Evolutionary conservation across 371 early-diverging fungal genomes (phyloP).

Genomic region (Mycotypha africana): DNA sequence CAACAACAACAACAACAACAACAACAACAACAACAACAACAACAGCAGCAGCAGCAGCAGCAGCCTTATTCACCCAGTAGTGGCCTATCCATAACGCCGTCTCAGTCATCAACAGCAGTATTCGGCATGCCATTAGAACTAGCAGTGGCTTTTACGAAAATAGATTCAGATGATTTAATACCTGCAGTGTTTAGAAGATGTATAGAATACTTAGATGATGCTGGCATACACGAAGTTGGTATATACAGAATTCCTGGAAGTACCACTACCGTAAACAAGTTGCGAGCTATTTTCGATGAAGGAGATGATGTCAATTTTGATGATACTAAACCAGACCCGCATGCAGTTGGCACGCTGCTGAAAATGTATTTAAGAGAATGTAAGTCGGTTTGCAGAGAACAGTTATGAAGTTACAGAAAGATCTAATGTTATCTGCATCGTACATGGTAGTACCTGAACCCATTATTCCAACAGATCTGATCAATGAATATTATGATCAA

Average conservation of each 20-base stretch:
- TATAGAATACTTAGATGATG: conserved; percentile 62
- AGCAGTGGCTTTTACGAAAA: conserved; percentile 46
- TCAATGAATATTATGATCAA: conserved; percentile 16
- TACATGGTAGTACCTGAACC: conserved; percentile 46
- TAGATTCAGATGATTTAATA: conserved; percentile 50
- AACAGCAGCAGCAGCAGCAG: no score
- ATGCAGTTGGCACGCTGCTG: conserved; percentile 78
- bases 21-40: conserved; percentile 3
- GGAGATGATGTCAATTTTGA: conserved; percentile 51
- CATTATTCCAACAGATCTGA: conserved; percentile 27
- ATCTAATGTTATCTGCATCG: no score
- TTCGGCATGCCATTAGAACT: conserved; percentile 54
- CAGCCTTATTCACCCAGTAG: no score
- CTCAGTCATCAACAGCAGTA: no score
- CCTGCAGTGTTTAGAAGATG: conserved; percentile 74
- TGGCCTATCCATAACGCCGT: no score
- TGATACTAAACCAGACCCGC: conserved; percentile 58
- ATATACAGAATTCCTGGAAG: conserved; percentile 59
- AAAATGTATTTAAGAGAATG: conserved; percentile 78
- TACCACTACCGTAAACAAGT: conserved; percentile 44
- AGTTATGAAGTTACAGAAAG: neutral
- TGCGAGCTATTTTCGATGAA: conserved; percentile 47
- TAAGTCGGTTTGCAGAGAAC: conserved; percentile 15
- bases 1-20: neutral
- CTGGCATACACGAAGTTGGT: conserved; percentile 49